Base-by-base conservation (phyloP, 768 basidiomycete genomes). In the Chalciporus pseudorubinellus region DNA sequence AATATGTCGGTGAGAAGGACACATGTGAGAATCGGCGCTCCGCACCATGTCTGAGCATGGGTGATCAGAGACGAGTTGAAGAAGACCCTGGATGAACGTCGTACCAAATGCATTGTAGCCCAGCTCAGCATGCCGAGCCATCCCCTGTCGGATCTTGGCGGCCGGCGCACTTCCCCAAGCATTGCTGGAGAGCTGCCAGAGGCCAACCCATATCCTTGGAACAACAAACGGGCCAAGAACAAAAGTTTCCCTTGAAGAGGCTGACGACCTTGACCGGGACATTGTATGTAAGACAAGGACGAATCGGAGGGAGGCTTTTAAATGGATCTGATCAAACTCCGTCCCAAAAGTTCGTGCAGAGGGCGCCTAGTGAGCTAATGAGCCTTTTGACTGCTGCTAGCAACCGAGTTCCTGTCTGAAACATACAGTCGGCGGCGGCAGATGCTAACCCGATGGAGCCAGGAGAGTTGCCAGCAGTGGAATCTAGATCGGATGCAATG, bases 121-220 rank as follows among this genome's bases (percentile, higher is more conserved):
- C 19, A 69, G 67, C 45, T 82, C 76, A 46, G 79, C 78, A 59
- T 89, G 81, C 21, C 74, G 77, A 16, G 66, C 71, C 87, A 92
- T 89, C 36, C 79, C 83, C 55, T 78, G 72, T 46, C 83, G 81
- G 51, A 92, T 78, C 60, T 81, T 83, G 26, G 77, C 59, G 1
- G 81, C 80, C 0, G 86, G 75, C 2, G 86, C 86, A 42, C 79
- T 85, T 18, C 91, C 90, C 90, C 90, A 92, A 3, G 89, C 89
- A 45, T 84, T 87, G 62, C 87, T 87, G 11, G 90, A 90, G 33
- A 92, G 79, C 55, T 92, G 91, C 90, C 90, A 92, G 3, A 92
- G 77, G 10, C 89, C 89, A 7, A 77, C 80, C 84, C 86, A 89
- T 48, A 91, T 63, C 48, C 89, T 80, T 31, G 89, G 83, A 18